Base-by-base conservation (phyloP, 345 rosid species). In the Jatropha curcas region DNA sequence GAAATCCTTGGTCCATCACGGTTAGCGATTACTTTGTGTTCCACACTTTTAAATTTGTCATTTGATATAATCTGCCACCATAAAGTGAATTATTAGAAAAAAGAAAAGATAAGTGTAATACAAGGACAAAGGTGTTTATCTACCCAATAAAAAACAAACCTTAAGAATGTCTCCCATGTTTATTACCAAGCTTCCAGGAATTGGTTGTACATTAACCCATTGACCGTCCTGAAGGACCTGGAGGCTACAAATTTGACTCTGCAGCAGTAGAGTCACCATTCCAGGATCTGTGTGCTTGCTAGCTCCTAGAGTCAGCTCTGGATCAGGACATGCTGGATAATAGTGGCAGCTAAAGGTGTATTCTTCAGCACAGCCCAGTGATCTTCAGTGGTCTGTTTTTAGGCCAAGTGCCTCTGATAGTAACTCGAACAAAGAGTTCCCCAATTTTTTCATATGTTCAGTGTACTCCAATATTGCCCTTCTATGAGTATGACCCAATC, bases 51-150 rank as follows among this genome's bases (percentile, higher is more conserved):
- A 19, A 77, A 77, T n/a, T 50, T 71, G 70, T 78, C 81, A 11
- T 78, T 73, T 25, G 77, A 67, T 17, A 72, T 73, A 7, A 78
- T 67, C 81, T 78, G 77, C 6, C n/a, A n/a, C n/a, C n/a, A n/a
- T n/a, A n/a, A n/a, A n/a, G n/a, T n/a, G n/a, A n/a, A n/a, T n/a
- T n/a, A n/a, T n/a, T n/a, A n/a, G n/a, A n/a, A n/a, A n/a, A n/a
- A n/a, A n/a, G n/a, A n/a, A n/a, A n/a, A n/a, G n/a, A n/a, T n/a
- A n/a, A n/a, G n/a, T n/a, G n/a, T n/a, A n/a, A n/a, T n/a, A n/a
- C n/a, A n/a, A n/a, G n/a, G n/a, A n/a, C n/a, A n/a, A n/a, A n/a
- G n/a, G n/a, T n/a, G n/a, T n/a, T n/a, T n/a, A n/a, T n/a, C n/a
- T n/a, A n/a, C n/a, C n/a, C n/a, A n/a, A n/a, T n/a, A n/a, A 55